Percentiles rank a stretch among this genome's conserved stretches.
Evolutionary conservation across 2,329 filamentous ascomycete genomes (phyloP).

Genomic region (Colletotrichum gigasporum): DNA sequence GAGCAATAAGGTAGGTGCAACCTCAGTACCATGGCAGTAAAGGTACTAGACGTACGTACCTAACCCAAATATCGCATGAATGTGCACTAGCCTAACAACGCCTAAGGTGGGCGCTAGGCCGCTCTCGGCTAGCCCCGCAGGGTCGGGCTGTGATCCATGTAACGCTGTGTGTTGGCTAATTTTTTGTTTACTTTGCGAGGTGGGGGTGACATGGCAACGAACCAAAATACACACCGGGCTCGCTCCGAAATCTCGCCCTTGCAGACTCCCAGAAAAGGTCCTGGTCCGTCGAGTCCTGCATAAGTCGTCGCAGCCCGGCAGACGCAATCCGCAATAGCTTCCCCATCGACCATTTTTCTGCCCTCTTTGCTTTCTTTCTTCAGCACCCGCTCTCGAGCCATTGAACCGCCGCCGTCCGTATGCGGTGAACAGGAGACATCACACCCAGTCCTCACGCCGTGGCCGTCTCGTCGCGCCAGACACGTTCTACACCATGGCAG

Average conservation of each 20-base stretch:
- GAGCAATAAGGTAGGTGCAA: too few species aligned
- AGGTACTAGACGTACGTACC: too few species aligned
- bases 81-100: too few species aligned
- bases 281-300: constrained; percentile 27
- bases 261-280: constrained; percentile 26
- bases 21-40: too few species aligned
- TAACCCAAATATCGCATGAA: constrained; percentile 25
- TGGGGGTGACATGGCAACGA: constrained; percentile 34
- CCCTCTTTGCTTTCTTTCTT: neutral
- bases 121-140: constrained; percentile 16
- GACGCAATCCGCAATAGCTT: neutral
- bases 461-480: constrained; percentile 7
- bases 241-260: constrained; percentile 16
- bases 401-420: neutral
- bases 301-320: constrained; percentile 20
- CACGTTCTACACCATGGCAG: constrained; percentile 54
- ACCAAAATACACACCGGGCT: constrained; percentile 23
- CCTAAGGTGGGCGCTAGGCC: constrained; percentile 11
- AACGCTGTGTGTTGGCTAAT: constrained; percentile 27
- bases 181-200: constrained; percentile 34
- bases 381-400: constrained; percentile 13
- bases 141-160: constrained; percentile 12
- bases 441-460: neutral
- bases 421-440: constrained; percentile 6
- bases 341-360: constrained; percentile 1